Percentiles rank a stretch among this genome's conserved stretches.
phyloP scores from a whole-genome alignment of 1,284 basidiomycete genomes.

The Cryptococcus hybrid region DNA sequence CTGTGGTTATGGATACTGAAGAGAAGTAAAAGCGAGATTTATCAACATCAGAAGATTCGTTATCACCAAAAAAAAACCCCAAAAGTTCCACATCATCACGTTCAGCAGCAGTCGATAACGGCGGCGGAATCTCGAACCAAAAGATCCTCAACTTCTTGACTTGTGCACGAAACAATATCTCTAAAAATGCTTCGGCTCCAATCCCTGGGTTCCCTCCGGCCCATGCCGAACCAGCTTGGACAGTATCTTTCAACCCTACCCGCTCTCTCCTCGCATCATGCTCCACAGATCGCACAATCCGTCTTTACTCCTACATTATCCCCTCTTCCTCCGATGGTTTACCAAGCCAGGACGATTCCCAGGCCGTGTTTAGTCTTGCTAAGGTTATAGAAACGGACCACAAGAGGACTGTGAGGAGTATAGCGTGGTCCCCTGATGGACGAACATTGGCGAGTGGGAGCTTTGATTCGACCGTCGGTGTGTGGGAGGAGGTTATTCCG shows the following conservation, averaged over 20 bases:
- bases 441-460: constrained; percentile 87
- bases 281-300: constrained; percentile 89
- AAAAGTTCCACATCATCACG: too few species aligned
- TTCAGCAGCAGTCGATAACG: background rate
- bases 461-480: constrained; percentile 88
- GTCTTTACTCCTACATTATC: constrained; percentile 70
- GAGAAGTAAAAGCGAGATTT: too few species aligned
- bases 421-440: constrained; percentile 91
- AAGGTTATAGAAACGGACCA: constrained; percentile 78
- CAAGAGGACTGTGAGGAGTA: constrained; percentile 80
- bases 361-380: constrained; percentile 57
- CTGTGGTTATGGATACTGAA: too few species aligned
- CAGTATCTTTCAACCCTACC: constrained; percentile 85
- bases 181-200: constrained; percentile 36
- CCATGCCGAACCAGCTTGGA: constrained; percentile 85
- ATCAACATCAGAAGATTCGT: too few species aligned
- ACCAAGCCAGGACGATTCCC: constrained; percentile 21
- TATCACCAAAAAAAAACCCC: too few species aligned
- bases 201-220: constrained; percentile 53
- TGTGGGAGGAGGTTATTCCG: constrained; percentile 75
- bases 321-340: constrained; percentile 23
- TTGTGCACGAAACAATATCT: too few species aligned
- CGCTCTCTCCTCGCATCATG: constrained; percentile 84
- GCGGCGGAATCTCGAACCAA: too few species aligned
- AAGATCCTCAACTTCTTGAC: too few species aligned